Evolutionary conservation across 2,329 filamentous ascomycete species (phyloP), one percentile per base, ranked within the genome.

Genomic region (Cladosporium sp.): DNA sequence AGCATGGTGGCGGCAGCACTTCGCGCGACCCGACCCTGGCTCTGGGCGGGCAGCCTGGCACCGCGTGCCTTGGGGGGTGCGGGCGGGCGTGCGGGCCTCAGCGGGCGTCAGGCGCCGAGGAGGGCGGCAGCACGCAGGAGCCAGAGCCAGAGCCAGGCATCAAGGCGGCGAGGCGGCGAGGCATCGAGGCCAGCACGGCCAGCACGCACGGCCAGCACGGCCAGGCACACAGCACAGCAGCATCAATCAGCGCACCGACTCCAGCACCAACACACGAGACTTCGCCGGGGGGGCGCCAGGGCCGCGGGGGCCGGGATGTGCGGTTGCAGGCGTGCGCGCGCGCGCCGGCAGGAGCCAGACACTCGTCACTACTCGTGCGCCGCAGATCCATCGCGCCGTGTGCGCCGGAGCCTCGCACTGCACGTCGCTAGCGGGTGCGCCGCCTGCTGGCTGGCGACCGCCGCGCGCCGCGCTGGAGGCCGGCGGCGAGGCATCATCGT

Each of bases 261-360:
- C 22, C 22, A 28, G 22, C 22, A 28, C 22, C 46, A 43, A 19
- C 46, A 49, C 28, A n/a, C 16, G 18, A 31, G 35, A 38, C 35
- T 38, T 49, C 46, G 32, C 46, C 40, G 46, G 46, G 46, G 46
- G 35, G 35, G n/a, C 35, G 40, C 46, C 38, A 49, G 46, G 46
- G 46, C 46, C 46, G 46, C 46, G 46, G 46, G 46, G 46, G 37
- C 46, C 46, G 46, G 46, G 46, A 49, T 49, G 38, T 31, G 46
- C 19, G 38, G 37, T 49, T 41, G 19, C 46, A 49, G 42, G 35
- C 10, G 42, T 38, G 32, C 46, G 38, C 35, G 14, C 35, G 14
- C 37, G 34, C 28, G 46, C 34, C 10, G 34, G 31, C 46, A 35
- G 46, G 46, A 42, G 31, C 37, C 38, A 42, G 31, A 38, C 46